Evolutionary conservation across 306 rosid genomes (phyloP), one percentile per base, ranked within the genome.

Genomic region (Casuarina equisetifolia): DNA sequence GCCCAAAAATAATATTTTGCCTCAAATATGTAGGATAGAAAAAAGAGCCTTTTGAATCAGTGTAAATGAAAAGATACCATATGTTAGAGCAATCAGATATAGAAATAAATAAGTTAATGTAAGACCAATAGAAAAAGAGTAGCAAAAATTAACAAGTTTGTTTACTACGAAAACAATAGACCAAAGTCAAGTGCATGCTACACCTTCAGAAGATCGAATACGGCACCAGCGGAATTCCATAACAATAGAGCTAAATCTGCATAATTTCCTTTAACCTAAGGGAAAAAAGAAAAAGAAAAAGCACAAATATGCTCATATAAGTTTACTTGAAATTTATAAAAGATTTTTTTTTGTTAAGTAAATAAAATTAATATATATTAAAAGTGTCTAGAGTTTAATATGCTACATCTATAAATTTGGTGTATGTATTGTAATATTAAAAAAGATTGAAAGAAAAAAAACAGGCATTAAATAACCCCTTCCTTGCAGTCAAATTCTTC

Each of bases 141-240:
- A 52, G 39, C 38, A 51, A 63, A 70, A 53, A 2, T 2, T 15
- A 10, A 1, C 17, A 32, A 16, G 9, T 44, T 50, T 42, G 4
- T 25, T 53, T 51, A 68, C 2, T n/a, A 40, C 25, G 52, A 76
- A 68, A 39, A 35, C 4, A 8, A 42, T 40, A 4, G 35, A 39
- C 38, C 4, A 19, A 66, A 11, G 43, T 42, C 54, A 45, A 64
- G 20, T 6, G 76, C 12, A 45, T 55, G 63, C 8, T 61, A 55
- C 74, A 87, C 88, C 86, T 79, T 67, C 6, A 84, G 73, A 50
- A 87, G 83, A 2, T 51, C 20, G 79, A 7, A 80, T 38, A 82
- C 32, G 0, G 88, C 50, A 50, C 82, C 86, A 54, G 19, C 19
- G n/a, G 85, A 71, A 53, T 87, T 53, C 88, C 88, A 87, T 75